Conservation (phyloP, 352 stramenopile genomes). For the Phytophthora brassicae region DNA sequence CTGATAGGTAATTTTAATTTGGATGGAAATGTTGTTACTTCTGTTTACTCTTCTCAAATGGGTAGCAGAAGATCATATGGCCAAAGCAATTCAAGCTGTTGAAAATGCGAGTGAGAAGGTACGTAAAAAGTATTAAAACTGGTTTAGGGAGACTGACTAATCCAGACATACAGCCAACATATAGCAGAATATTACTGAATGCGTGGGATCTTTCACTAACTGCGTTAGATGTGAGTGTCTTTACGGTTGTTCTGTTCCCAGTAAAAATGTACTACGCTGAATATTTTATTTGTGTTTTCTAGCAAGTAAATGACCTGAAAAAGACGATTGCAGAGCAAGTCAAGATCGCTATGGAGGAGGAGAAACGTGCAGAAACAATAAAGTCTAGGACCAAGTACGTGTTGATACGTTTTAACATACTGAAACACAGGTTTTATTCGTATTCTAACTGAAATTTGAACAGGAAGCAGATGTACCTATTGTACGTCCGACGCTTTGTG, state of each 20-base stretch:
- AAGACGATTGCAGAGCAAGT: constrained; percentile 65
- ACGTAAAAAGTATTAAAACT: not conserved
- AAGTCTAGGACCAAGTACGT: constrained; percentile 50
- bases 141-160: not conserved
- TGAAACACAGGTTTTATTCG: too few species aligned
- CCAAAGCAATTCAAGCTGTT: constrained; percentile 57
- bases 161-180: constrained; percentile 40
- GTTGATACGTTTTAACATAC: too few species aligned
- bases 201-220: constrained; percentile 70
- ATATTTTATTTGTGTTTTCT: not conserved
- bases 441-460: too few species aligned
- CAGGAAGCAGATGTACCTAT: constrained; percentile 54
- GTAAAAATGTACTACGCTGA: not conserved
- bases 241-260: not conserved
- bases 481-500: constrained; percentile 51
- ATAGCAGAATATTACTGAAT: constrained; percentile 65
- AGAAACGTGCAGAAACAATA: constrained; percentile 52
- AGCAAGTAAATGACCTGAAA: constrained; percentile 63
- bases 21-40: constrained; percentile 54
- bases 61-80: constrained; percentile 65
- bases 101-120: constrained; percentile 51
- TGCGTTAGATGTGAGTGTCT: constrained; percentile 38
- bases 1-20: constrained; percentile 44
- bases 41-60: constrained; percentile 68
- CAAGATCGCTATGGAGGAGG: constrained; percentile 55